These are phyloP conservation scores for Eucalyptus dawsonii DNA, from an alignment of 345 rosid genomes.

Conservation along the genomic window DNA sequence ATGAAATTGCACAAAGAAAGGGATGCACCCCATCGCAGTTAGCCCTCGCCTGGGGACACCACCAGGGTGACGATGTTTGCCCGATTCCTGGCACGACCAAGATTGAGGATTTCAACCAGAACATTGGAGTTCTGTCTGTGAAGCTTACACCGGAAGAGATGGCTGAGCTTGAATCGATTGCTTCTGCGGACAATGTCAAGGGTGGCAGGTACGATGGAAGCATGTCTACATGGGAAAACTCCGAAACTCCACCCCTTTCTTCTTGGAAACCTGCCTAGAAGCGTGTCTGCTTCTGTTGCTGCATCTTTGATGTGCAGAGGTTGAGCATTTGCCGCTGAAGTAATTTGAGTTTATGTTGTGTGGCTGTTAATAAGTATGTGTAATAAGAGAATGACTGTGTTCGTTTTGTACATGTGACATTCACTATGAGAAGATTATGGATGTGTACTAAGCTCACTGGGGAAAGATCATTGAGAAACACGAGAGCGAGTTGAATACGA, in stretches of 20 bases:
- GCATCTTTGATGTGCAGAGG: neutral
- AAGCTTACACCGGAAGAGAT: conserved; percentile 45
- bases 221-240: conserved; percentile 9
- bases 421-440: too few species aligned
- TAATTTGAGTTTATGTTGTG: neutral
- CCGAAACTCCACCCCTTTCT: neutral
- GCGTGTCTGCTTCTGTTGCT: neutral
- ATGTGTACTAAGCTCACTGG: too few species aligned
- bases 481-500: too few species aligned
- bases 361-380: neutral
- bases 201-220: conserved; percentile 21
- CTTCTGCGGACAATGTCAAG: conserved; percentile 20
- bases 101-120: conserved; percentile 1
- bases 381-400: too few species aligned
- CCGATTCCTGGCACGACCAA: neutral
- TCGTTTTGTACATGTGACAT: too few species aligned
- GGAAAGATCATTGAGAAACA: too few species aligned
- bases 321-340: neutral
- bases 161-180: conserved; percentile 43
- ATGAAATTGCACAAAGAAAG: too few species aligned
- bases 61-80: too few species aligned
- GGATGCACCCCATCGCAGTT: too few species aligned
- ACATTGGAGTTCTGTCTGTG: conserved; percentile 23
- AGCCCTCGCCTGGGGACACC: too few species aligned
- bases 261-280: conserved; percentile 10